Evolutionary conservation across 176 grass and related monocot genomes (phyloP).

Genomic region (Oryza punctata): DNA sequence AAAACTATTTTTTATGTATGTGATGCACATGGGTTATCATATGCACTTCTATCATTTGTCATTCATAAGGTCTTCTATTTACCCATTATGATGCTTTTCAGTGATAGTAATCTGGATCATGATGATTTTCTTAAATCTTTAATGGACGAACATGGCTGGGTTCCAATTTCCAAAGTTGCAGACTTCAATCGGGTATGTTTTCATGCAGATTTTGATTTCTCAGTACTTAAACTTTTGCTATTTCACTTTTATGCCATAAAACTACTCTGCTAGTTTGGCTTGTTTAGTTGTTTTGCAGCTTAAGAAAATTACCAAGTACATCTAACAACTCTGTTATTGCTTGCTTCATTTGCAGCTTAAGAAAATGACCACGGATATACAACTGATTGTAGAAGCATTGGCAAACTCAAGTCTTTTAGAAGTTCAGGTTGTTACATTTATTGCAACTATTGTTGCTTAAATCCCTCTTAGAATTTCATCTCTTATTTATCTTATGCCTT

Average conservation of each 20-base stretch:
- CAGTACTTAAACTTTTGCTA: slow-evolving; percentile 15
- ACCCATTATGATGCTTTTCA: slow-evolving; percentile 36
- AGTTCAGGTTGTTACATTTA: slow-evolving; percentile 58
- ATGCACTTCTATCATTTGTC: not conserved
- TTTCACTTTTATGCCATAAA: slow-evolving; percentile 7
- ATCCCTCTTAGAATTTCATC: not conserved
- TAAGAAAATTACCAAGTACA: slow-evolving; percentile 63
- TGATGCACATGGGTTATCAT: slow-evolving; percentile 1
- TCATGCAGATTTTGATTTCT: slow-evolving; percentile 29
- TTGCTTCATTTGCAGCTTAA: slow-evolving; percentile 42
- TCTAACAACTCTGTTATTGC: slow-evolving; percentile 25
- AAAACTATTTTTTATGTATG: not conserved
- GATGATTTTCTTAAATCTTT: slow-evolving; percentile 76
- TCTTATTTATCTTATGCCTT: slow-evolving; percentile 24
- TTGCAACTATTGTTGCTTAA: slow-evolving; percentile 19
- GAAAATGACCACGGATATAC: slow-evolving; percentile 63
- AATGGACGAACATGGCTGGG: slow-evolving; percentile 79
- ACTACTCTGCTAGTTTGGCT: slow-evolving; percentile 14
- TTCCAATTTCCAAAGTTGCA: slow-evolving; percentile 66
- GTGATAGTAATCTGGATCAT: slow-evolving; percentile 65
- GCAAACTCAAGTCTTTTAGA: slow-evolving; percentile 61
- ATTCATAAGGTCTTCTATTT: slow-evolving; percentile 9
- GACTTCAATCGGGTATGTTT: slow-evolving; percentile 77
- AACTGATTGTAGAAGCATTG: slow-evolving; percentile 64
- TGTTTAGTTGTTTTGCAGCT: slow-evolving; percentile 44